Conservation (phyloP, 176 grass and related monocot genomes). For the Tuctoria greenei region DNA sequence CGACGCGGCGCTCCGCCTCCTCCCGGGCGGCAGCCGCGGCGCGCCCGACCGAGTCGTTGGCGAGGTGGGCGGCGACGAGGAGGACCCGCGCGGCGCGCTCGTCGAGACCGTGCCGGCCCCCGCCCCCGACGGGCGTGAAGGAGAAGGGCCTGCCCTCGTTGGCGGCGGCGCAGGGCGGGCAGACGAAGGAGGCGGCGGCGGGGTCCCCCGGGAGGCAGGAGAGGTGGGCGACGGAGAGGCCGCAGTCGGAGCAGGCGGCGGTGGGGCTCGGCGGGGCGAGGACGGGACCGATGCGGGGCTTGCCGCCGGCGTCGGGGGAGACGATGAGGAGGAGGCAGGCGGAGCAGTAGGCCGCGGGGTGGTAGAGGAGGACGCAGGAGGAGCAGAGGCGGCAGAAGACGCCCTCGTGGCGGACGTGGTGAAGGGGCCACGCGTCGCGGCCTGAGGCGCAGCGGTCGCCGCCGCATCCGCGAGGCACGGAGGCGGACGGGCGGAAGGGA, state of each 20-base stretch:
- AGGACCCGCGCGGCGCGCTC: slow-evolving; percentile 50
- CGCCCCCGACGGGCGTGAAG: slow-evolving; percentile 1
- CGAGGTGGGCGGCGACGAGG: slow-evolving; percentile 64
- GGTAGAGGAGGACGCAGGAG: slow-evolving; percentile 81
- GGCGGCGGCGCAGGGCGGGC: slow-evolving; percentile 50
- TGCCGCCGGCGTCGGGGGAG: background rate
- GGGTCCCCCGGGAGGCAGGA: slow-evolving; percentile 46
- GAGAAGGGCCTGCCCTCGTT: slow-evolving; percentile 34
- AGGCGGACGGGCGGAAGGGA: slow-evolving; percentile 27
- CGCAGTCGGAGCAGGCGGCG: slow-evolving; percentile 59
- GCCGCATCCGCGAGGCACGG: slow-evolving; percentile 55
- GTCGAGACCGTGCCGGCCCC: slow-evolving; percentile 4
- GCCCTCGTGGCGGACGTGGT: slow-evolving; percentile 75
- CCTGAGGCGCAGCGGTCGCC: slow-evolving; percentile 59
- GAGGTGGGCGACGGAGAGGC: slow-evolving; percentile 56
- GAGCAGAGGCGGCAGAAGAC: slow-evolving; percentile 86
- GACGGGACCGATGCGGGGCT: background rate
- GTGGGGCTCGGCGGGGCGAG: slow-evolving; percentile 37
- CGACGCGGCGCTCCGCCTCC: slow-evolving; percentile 60
- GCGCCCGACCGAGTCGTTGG: slow-evolving; percentile 55
- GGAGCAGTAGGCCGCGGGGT: slow-evolving; percentile 65
- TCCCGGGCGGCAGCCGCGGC: slow-evolving; percentile 46
- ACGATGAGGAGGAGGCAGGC: slow-evolving; percentile 68
- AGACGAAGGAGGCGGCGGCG: slow-evolving; percentile 43
- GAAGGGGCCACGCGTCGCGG: slow-evolving; percentile 85